phyloP scores from a whole-genome alignment of 345 rosid genomes.

The Stellera chamaejasme region DNA sequence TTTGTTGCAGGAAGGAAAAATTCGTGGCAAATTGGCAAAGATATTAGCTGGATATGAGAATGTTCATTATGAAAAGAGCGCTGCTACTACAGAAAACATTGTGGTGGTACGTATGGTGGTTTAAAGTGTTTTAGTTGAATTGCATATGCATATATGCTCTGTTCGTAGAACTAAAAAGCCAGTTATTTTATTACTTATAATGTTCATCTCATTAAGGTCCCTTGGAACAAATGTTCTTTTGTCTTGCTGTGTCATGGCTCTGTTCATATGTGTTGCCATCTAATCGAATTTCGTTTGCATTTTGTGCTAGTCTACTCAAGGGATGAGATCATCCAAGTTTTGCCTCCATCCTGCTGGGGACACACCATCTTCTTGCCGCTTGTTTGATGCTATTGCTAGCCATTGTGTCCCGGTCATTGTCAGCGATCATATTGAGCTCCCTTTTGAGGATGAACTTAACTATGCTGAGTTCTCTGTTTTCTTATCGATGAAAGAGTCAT shows the following conservation, averaged over 20 bases:
- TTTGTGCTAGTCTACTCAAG: slow-evolving; percentile 52
- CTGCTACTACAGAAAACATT: slow-evolving; percentile 53
- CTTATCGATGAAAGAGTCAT: slow-evolving; percentile 54
- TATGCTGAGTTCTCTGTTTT: slow-evolving; percentile 57
- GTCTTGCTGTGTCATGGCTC: no score
- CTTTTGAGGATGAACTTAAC: slow-evolving; percentile 69
- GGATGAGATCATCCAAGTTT: slow-evolving; percentile 75
- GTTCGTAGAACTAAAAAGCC: no score
- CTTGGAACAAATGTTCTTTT: no score
- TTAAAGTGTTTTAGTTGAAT: background rate
- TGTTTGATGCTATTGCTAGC: slow-evolving; percentile 73
- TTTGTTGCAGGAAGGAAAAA: slow-evolving; percentile 57
- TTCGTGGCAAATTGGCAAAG: slow-evolving; percentile 58
- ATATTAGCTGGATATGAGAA: slow-evolving; percentile 51
- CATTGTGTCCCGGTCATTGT: slow-evolving; percentile 72
- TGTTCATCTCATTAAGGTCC: no score
- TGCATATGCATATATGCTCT: no score
- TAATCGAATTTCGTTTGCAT: slow-evolving; percentile 13
- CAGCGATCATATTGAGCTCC: slow-evolving; percentile 68
- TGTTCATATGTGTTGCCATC: background rate
- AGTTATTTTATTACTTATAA: no score
- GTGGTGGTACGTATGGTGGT: slow-evolving; percentile 38
- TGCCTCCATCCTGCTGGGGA: slow-evolving; percentile 83
- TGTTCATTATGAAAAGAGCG: slow-evolving; percentile 51
- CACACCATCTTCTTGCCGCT: slow-evolving; percentile 82